A percentile compares a stretch with the other conserved stretches of the same genome.
Evolutionary conservation across 768 basidiomycete species (phyloP).

Genomic region (Leccinum ochraceum): DNA sequence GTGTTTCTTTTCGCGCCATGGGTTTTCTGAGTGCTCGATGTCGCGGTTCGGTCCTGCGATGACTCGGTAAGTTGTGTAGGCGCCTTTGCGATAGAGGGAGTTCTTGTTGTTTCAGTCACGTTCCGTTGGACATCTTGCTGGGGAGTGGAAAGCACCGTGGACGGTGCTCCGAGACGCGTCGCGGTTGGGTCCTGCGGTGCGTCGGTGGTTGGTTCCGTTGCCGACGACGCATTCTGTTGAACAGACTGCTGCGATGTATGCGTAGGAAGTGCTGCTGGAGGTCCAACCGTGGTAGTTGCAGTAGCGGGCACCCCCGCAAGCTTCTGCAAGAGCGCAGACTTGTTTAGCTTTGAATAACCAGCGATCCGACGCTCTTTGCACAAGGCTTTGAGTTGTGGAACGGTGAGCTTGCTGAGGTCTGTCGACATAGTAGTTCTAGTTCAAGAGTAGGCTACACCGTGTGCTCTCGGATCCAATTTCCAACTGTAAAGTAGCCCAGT

Average conservation of each 20-base stretch:
- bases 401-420: conserved; percentile 45
- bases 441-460: neutral
- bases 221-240: neutral
- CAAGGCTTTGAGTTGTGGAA: conserved; percentile 62
- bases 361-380: conserved; percentile 64
- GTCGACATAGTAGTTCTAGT: conserved; percentile 9
- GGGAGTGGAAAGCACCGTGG: neutral
- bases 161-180: neutral
- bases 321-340: conserved; percentile 56
- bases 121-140: neutral
- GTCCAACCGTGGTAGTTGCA: neutral
- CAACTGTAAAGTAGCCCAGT: conserved; percentile 20
- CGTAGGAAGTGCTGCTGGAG: neutral
- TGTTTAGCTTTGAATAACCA: conserved; percentile 69
- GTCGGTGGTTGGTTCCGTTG: neutral
- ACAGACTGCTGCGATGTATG: neutral
- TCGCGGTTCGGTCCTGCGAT: neutral
- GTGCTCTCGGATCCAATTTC: conserved; percentile 20
- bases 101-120: neutral
- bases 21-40: neutral
- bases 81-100: neutral
- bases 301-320: conserved; percentile 20
- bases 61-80: neutral
- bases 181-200: neutral
- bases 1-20: conserved; percentile 17